Percentiles rank a stretch among this genome's conserved stretches.
These are phyloP conservation scores for Mortierella sp. DNA, from an alignment of 371 early-diverging fungal genomes.

Conservation along the genomic window DNA sequence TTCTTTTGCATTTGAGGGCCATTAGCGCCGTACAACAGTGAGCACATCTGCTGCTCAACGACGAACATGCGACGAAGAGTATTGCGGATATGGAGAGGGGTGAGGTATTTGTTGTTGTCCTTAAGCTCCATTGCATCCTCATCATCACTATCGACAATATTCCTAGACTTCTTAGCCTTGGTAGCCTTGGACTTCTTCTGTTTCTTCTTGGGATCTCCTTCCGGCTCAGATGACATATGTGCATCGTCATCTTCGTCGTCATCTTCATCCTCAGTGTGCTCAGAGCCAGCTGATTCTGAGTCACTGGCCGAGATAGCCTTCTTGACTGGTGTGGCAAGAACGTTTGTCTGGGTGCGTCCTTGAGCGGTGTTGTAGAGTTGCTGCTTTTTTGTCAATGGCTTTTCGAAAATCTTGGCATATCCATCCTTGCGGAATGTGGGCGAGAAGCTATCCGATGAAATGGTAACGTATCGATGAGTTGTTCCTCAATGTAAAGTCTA, in stretches of 20 bases:
- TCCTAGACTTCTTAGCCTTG: slow-evolving; percentile 45
- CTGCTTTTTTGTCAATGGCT: slow-evolving; percentile 80
- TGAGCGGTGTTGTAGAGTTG: slow-evolving; percentile 74
- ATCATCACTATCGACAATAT: slow-evolving; percentile 57
- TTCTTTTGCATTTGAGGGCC: slow-evolving; percentile 66
- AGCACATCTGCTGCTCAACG: slow-evolving; percentile 79
- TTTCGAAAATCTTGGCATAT: slow-evolving; percentile 89
- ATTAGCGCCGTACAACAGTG: slow-evolving; percentile 83
- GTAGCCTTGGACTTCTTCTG: slow-evolving; percentile 25
- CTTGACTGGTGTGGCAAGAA: slow-evolving; percentile 46
- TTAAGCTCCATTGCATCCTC: slow-evolving; percentile 60
- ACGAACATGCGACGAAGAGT: slow-evolving; percentile 82
- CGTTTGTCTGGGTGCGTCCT: slow-evolving; percentile 61
- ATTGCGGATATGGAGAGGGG: slow-evolving; percentile 85
- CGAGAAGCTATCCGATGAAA: slow-evolving; percentile 63
- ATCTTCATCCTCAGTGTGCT: slow-evolving; percentile 54
- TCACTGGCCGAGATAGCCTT: slow-evolving; percentile 27
- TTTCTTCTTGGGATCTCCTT: slow-evolving; percentile 59
- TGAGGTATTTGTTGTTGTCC: slow-evolving; percentile 71
- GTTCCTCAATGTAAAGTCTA: not conserved
- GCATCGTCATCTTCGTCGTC: slow-evolving; percentile 52
- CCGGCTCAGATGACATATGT: slow-evolving; percentile 53
- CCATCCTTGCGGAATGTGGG: slow-evolving; percentile 90
- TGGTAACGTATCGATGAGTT: not conserved
- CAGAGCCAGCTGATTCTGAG: slow-evolving; percentile 35